A percentile compares a stretch with the other conserved stretches of the same genome.
Evolutionary conservation across 176 grass and related monocot genomes (phyloP).

Genomic region (Avena eriantha): DNA sequence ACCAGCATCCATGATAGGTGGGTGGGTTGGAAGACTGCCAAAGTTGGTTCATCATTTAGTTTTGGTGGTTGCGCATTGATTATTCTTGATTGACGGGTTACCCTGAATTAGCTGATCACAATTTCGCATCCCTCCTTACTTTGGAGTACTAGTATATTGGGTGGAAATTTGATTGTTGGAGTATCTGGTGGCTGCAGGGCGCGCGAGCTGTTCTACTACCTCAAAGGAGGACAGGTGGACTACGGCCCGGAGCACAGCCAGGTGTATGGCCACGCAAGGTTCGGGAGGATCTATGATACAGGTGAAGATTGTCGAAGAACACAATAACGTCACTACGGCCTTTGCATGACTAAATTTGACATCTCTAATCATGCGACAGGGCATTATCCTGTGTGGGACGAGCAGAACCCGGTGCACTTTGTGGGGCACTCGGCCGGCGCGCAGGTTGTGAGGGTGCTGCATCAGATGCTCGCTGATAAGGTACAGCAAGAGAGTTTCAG

Average conservation of each 20-base stretch:
- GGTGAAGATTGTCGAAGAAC: constrained; percentile 49
- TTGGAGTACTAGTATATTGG: neutral
- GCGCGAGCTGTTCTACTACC: constrained; percentile 96
- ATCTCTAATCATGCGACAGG: constrained; percentile 57
- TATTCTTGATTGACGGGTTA: neutral
- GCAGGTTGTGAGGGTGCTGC: constrained; percentile 86
- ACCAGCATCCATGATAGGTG: constrained; percentile 98
- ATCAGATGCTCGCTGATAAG: constrained; percentile 98
- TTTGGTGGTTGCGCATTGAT: constrained; percentile 21
- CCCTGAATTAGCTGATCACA: constrained; percentile 20
- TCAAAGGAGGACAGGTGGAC: constrained; percentile 95
- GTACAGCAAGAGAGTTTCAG: constrained; percentile 50
- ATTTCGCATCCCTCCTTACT: constrained; percentile 1
- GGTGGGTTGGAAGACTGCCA: neutral
- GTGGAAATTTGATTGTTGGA: neutral
- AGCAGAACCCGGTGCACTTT: constrained; percentile 87
- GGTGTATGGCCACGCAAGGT: constrained; percentile 69
- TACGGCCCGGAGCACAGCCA: constrained; percentile 92
- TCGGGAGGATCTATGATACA: constrained; percentile 75
- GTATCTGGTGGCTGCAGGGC: constrained; percentile 62
- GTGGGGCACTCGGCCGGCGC: constrained; percentile 93
- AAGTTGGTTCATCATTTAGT: neutral
- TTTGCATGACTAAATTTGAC: neutral
- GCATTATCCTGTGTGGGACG: constrained; percentile 87
- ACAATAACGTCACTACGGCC: neutral